These are phyloP conservation scores for Beauveria caledonica DNA, from an alignment of 2,329 filamentous ascomycete species.

Conservation along the genomic window DNA sequence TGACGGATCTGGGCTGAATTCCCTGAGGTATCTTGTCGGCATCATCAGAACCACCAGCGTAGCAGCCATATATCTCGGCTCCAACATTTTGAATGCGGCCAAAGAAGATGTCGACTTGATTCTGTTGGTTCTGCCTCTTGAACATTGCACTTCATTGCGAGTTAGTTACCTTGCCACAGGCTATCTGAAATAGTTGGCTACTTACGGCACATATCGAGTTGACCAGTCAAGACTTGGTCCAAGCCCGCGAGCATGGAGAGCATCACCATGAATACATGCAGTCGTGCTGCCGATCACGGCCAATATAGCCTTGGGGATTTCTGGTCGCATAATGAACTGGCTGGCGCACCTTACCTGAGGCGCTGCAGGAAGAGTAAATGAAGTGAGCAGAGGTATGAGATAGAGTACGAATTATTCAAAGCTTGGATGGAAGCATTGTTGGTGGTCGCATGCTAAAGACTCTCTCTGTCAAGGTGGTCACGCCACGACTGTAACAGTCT, in stretches of 20 bases:
- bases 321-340: too few relatives aligned
- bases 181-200: not conserved
- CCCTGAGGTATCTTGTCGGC: constrained; percentile 1
- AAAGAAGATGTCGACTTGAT: not conserved
- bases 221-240: not conserved
- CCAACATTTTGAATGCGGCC: constrained; percentile 1
- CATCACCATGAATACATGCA: not conserved
- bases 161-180: not conserved
- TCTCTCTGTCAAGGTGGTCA: too few relatives aligned
- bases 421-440: too few relatives aligned
- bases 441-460: too few relatives aligned
- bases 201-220: not conserved
- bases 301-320: too few relatives aligned
- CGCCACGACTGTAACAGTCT: too few relatives aligned
- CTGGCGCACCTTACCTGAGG: too few relatives aligned
- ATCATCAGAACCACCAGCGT: not conserved
- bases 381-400: too few relatives aligned
- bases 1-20: not conserved
- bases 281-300: too few relatives aligned
- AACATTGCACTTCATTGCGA: not conserved
- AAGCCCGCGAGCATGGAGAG: not conserved
- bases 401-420: too few relatives aligned
- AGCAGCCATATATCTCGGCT: constrained; percentile 4
- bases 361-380: too few relatives aligned
- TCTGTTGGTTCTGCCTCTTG: not conserved